Conservation (phyloP, 23 red algal genomes). For the Pyropia haitanensis region DNA sequence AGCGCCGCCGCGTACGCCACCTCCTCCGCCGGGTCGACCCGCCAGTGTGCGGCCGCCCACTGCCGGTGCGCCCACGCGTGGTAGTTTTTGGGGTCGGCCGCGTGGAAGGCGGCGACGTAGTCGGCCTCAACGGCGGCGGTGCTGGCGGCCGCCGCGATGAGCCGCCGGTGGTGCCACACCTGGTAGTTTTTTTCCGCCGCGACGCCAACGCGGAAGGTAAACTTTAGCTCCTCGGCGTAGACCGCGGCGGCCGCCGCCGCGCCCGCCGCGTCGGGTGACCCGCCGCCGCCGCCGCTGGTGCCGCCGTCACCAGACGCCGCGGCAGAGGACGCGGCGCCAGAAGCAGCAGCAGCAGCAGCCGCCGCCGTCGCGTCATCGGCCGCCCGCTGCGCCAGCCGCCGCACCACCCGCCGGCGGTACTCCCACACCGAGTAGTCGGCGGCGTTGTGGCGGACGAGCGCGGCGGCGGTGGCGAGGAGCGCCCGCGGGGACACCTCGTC, state of each 20-base stretch:
- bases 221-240: slow-evolving; percentile 33
- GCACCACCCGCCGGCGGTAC: slow-evolving; percentile 39
- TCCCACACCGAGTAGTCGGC: slow-evolving; percentile 69
- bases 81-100: slow-evolving; percentile 77
- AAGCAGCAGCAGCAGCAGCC: no score
- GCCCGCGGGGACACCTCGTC: slow-evolving; percentile 39
- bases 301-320: no score
- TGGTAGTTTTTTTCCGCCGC: slow-evolving; percentile 69
- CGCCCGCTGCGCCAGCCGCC: slow-evolving; percentile 1
- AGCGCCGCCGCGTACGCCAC: slow-evolving; percentile 29
- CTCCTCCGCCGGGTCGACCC: background rate
- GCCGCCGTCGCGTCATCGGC: no score
- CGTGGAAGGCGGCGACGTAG: slow-evolving; percentile 8
- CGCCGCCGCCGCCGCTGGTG: no score
- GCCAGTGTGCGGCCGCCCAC: slow-evolving; percentile 32
- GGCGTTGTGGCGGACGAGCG: slow-evolving; percentile 22
- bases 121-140: slow-evolving; percentile 11
- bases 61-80: slow-evolving; percentile 82
- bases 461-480: slow-evolving; percentile 21
- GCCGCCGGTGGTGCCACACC: slow-evolving; percentile 68
- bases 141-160: background rate
- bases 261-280: background rate
- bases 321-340: no score
- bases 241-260: background rate
- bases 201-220: slow-evolving; percentile 6